These are phyloP conservation scores for Straminergon stramineum DNA, from an alignment of 225 moss, liverwort and hornwort species.

Conservation along the genomic window DNA sequence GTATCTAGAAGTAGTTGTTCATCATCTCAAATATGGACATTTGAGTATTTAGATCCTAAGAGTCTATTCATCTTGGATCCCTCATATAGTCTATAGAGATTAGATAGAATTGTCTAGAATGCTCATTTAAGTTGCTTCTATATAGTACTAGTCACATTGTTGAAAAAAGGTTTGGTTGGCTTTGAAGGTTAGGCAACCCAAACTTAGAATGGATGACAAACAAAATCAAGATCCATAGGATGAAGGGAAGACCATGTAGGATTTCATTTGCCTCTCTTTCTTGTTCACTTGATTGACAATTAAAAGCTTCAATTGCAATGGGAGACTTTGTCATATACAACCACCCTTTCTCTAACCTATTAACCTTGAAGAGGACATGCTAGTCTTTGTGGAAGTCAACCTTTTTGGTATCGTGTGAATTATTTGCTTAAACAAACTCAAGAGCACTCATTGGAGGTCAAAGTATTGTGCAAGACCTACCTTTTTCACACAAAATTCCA, in stretches of 20 bases:
- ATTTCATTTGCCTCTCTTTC: too few relatives aligned
- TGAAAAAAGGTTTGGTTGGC: fast-evolving
- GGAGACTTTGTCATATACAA: background rate
- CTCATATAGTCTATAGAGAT: fast-evolving
- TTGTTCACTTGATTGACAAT: too few relatives aligned
- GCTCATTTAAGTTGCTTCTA: background rate
- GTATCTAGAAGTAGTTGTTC: background rate
- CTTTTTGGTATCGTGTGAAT: too few relatives aligned
- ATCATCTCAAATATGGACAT: background rate
- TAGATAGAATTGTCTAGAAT: background rate
- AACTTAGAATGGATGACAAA: too few relatives aligned
- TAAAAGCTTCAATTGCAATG: background rate
- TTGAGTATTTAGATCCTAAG: background rate
- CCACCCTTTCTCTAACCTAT: too few relatives aligned
- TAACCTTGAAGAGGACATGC: fast-evolving
- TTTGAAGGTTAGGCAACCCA: fast-evolving
- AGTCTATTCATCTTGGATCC: fast-evolving
- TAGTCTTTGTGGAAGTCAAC: too few relatives aligned
- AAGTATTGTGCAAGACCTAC: too few relatives aligned
- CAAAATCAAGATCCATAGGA: too few relatives aligned
- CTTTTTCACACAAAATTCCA: too few relatives aligned
- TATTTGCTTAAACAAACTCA: too few relatives aligned
- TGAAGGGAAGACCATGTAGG: too few relatives aligned
- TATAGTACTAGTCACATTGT: fast-evolving
- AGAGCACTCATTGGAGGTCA: too few relatives aligned